Evolutionary conservation across 768 basidiomycete genomes (phyloP).

Genomic region (Lactifluus rugatus): DNA sequence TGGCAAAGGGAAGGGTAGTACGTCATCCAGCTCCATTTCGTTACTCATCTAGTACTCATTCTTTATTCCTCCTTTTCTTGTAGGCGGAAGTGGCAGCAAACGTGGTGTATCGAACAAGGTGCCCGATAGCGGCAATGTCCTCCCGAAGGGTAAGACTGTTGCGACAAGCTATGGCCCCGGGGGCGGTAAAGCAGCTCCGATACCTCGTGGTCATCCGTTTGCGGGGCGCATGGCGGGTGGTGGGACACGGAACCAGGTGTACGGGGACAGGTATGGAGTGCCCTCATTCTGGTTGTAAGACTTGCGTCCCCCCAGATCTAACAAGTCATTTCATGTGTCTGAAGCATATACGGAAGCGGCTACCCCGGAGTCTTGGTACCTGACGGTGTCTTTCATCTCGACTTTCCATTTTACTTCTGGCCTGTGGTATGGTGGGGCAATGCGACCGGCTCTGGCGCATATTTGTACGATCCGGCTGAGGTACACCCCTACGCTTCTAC

Average conservation of each 20-base stretch:
- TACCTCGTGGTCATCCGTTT: conserved; percentile 21
- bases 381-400: conserved; percentile 15
- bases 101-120: not conserved
- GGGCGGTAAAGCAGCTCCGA: conserved; percentile 11
- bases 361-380: conserved; percentile 18
- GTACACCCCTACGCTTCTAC: conserved; percentile 10
- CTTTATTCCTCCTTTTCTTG: not conserved
- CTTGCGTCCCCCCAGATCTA: not conserved
- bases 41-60: not conserved
- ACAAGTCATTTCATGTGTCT: not conserved
- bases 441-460: not conserved
- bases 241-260: conserved; percentile 20
- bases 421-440: conserved; percentile 21
- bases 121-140: not conserved
- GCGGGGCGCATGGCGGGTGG: conserved; percentile 23
- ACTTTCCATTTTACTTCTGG: conserved; percentile 25
- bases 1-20: conserved; percentile 3
- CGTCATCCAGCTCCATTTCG: not conserved
- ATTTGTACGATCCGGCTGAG: conserved; percentile 17
- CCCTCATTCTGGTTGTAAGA: not conserved
- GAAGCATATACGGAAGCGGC: conserved; percentile 25
- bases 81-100: conserved; percentile 5
- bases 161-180: conserved; percentile 22
- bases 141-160: conserved; percentile 10
- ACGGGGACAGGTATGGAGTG: conserved; percentile 20